Percentiles rank a stretch among this genome's conserved stretches.
Conservation (phyloP, 73 alveolate species). For the Paramecium sonneborni region DNA sequence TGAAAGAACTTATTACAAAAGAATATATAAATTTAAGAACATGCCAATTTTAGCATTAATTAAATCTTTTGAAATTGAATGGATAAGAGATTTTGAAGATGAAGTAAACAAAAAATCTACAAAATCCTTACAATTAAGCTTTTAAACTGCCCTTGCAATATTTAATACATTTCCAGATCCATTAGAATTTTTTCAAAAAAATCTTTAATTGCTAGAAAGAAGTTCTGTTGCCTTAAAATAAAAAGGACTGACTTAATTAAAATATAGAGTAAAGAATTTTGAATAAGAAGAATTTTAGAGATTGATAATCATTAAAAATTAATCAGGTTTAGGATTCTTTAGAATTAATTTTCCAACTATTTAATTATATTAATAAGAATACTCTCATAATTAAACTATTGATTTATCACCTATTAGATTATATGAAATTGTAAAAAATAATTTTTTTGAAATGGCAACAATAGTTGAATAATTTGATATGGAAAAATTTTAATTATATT, state of each 20-base stretch:
- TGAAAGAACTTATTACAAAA: slow-evolving; percentile 25
- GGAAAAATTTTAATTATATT: neutral
- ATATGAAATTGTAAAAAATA: neutral
- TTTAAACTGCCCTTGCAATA: slow-evolving; percentile 26
- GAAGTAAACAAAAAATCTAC: neutral
- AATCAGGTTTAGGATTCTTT: slow-evolving; percentile 17
- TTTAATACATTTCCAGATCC: slow-evolving; percentile 9
- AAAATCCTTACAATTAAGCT: neutral
- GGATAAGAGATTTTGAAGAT: slow-evolving; percentile 14
- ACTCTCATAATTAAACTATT: neutral
- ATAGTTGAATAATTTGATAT: neutral
- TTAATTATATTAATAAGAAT: neutral
- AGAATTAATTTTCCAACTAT: slow-evolving; percentile 10
- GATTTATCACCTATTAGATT: slow-evolving; percentile 27
- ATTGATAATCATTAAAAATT: neutral
- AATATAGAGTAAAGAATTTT: neutral
- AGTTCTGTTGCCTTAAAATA: slow-evolving; percentile 7
- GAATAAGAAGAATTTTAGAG: neutral
- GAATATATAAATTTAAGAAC: neutral
- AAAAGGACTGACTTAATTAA: slow-evolving; percentile 10
- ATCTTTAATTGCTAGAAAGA: slow-evolving; percentile 24
- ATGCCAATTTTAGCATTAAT: slow-evolving; percentile 24
- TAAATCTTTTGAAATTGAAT: slow-evolving; percentile 32
- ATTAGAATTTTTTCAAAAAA: neutral
- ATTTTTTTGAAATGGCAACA: neutral